Evolutionary conservation across 306 rosid genomes (phyloP).

Genomic region (Hippophae tibetana): DNA sequence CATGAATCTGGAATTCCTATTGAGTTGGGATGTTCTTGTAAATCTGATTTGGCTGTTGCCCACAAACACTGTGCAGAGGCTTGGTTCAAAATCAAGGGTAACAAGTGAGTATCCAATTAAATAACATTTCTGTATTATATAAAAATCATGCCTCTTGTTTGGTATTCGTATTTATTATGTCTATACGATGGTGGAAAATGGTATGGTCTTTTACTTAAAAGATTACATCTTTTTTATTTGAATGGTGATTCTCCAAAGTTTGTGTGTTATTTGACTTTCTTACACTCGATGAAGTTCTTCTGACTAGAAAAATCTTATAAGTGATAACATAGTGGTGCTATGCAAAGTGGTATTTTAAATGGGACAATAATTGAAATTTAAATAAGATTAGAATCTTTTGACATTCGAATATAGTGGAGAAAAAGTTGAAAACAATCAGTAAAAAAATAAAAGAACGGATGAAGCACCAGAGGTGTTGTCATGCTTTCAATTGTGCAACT

Average conservation of each 20-base stretch:
- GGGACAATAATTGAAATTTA: constrained; percentile 3
- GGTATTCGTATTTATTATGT: neutral
- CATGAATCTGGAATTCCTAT: constrained; percentile 77
- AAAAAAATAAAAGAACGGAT: constrained; percentile 14
- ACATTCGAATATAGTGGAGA: constrained; percentile 9
- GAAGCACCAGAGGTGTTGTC: constrained; percentile 5
- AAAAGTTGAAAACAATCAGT: constrained; percentile 4
- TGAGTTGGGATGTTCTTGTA: constrained; percentile 84
- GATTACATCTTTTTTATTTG: too few species aligned
- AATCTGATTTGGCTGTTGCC: constrained; percentile 91
- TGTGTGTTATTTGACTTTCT: too few species aligned
- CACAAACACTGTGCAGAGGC: constrained; percentile 93
- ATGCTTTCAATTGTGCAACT: constrained; percentile 15
- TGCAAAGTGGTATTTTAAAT: constrained; percentile 1
- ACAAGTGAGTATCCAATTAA: constrained; percentile 46
- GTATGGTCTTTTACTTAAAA: too few species aligned
- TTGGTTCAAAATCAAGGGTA: constrained; percentile 95
- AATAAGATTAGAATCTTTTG: constrained; percentile 3
- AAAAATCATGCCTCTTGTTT: constrained; percentile 1
- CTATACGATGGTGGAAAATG: neutral
- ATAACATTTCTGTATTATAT: neutral
- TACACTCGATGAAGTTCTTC: too few species aligned
- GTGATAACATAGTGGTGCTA: neutral
- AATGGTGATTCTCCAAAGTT: too few species aligned
- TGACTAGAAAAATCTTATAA: neutral